Evolutionary conservation across 192 early-diverging fungal species (phyloP).

Genomic region (Podila minutissima): DNA sequence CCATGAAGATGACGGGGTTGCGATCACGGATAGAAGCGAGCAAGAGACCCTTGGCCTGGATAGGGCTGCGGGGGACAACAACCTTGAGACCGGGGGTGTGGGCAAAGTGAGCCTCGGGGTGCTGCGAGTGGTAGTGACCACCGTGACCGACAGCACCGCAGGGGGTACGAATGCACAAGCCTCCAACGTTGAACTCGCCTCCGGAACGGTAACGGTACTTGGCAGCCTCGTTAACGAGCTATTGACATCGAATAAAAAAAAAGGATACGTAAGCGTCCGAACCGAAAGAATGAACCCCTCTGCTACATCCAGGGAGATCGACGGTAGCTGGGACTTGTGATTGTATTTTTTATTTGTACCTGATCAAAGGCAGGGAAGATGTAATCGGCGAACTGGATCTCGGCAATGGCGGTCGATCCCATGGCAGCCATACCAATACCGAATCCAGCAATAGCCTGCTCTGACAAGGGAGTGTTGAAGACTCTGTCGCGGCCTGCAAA

Average conservation of each 20-base stretch:
- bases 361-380: conserved; percentile 99
- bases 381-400: conserved; percentile 99
- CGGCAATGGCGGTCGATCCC: conserved; percentile 96
- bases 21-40: conserved; percentile 89
- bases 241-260: neutral
- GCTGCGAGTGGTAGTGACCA: conserved; percentile 96
- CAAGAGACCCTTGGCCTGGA: conserved; percentile 95
- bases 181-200: conserved; percentile 90
- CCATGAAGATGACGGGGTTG: conserved; percentile 96
- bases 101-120: conserved; percentile 94
- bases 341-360: conserved; percentile 51
- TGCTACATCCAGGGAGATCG: neutral
- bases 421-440: conserved; percentile 94
- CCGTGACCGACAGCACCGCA: conserved; percentile 96
- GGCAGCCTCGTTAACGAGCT: conserved; percentile 96
- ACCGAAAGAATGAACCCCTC: neutral
- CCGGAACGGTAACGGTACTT: conserved; percentile 97
- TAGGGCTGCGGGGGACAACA: conserved; percentile 90
- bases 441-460: conserved; percentile 97
- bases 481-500: conserved; percentile 77
- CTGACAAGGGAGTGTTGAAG: conserved; percentile 96
- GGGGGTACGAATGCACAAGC: conserved; percentile 91
- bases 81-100: conserved; percentile 95
- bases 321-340: too few relatives aligned
- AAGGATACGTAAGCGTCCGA: neutral